phyloP scores from a whole-genome alignment of 2,329 filamentous ascomycete species.

The Ophiostoma montium region DNA sequence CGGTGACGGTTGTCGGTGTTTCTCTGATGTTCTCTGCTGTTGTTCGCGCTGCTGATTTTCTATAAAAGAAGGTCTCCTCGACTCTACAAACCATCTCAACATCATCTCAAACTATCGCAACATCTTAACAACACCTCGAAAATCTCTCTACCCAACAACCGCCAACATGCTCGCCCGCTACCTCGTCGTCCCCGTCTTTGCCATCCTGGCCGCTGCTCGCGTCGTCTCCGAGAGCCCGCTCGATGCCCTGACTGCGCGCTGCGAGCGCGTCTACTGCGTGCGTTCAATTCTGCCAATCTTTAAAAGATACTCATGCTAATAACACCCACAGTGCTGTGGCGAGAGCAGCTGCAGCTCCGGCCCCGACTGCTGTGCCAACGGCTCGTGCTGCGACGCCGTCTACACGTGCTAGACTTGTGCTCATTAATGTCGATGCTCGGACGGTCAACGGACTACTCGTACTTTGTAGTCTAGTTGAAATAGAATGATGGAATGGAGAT shows the following conservation, averaged over 20 bases:
- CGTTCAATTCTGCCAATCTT: not conserved
- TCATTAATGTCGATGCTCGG: no score
- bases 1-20: no score
- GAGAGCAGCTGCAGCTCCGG: slow-evolving; percentile 1
- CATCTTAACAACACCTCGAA: no score
- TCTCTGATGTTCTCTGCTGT: no score
- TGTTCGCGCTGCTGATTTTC: no score
- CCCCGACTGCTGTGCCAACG: slow-evolving; percentile 1
- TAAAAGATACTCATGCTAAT: not conserved
- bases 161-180: not conserved
- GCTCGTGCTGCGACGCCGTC: not conserved
- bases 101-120: no score
- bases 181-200: not conserved
- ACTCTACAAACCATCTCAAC: no score
- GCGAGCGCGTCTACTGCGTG: not conserved
- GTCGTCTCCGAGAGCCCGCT: slow-evolving; percentile 1
- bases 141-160: no score
- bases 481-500: no score
- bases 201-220: not conserved
- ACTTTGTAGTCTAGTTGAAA: no score
- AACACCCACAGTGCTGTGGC: slow-evolving; percentile 1
- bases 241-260: not conserved
- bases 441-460: no score
- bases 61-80: no score
- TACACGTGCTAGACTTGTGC: not conserved